These are phyloP conservation scores for Yamadazyma taylorii DNA, from an alignment of 1,139 yeast species.

Conservation along the genomic window DNA sequence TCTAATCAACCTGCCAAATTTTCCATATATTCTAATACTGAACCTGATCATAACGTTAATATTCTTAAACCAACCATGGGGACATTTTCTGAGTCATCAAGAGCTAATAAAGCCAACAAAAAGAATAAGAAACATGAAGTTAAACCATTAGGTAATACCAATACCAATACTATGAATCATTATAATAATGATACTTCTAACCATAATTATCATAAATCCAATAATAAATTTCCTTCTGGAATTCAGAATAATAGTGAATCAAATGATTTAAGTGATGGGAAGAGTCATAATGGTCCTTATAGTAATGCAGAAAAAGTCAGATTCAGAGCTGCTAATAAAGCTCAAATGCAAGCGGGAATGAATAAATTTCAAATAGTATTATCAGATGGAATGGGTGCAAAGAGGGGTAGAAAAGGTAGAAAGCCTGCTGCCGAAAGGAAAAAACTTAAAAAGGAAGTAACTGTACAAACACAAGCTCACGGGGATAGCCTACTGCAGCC, in stretches of 20 bases:
- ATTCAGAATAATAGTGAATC: too few relatives aligned
- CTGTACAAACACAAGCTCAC: conserved; percentile 12
- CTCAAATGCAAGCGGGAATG: conserved; percentile 47
- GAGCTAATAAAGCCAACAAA: conserved; percentile 9
- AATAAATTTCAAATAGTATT: conserved; percentile 55
- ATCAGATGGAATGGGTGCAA: conserved; percentile 48
- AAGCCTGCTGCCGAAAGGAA: conserved; percentile 13
- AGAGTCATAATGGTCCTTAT: background rate
- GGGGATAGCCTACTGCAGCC: background rate
- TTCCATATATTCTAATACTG: conserved; percentile 1
- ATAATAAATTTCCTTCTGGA: too few relatives aligned
- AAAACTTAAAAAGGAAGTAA: conserved; percentile 11
- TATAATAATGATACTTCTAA: background rate
- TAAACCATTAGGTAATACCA: conserved; percentile 1
- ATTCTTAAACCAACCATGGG: conserved; percentile 41
- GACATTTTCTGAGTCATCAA: conserved; percentile 36
- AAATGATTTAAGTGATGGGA: background rate
- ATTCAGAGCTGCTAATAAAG: conserved; percentile 22
- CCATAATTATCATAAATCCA: too few relatives aligned
- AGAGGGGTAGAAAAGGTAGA: conserved; percentile 27
- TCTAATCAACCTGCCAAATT: background rate
- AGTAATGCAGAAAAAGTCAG: conserved; percentile 12
- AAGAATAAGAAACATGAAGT: conserved; percentile 33
- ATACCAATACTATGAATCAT: conserved; percentile 3
- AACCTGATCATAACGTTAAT: background rate